These are phyloP conservation scores for Candida methanosorbosa DNA, from an alignment of 805 yeast genomes.

Conservation along the genomic window DNA sequence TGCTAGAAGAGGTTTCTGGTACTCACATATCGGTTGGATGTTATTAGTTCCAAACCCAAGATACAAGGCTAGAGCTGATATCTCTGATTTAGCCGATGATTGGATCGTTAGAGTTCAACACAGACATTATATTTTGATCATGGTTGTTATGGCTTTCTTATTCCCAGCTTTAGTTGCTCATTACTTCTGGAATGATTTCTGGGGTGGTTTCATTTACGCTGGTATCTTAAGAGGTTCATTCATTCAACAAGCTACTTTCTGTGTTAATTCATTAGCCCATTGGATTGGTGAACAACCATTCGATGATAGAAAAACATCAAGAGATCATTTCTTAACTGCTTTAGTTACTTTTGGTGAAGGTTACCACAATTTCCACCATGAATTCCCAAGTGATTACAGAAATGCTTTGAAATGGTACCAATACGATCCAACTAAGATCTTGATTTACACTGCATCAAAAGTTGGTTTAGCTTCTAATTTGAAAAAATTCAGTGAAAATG, in stretches of 20 bases:
- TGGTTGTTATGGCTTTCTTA: conserved; percentile 52
- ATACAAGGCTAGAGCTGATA: conserved; percentile 74
- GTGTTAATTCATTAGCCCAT: conserved; percentile 81
- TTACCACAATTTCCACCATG: conserved; percentile 86
- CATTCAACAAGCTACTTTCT: conserved; percentile 81
- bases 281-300: conserved; percentile 84
- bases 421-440: conserved; percentile 72
- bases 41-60: conserved; percentile 71
- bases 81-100: conserved; percentile 68
- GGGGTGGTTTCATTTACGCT: conserved; percentile 71
- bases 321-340: conserved; percentile 76
- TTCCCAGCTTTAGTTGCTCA: conserved; percentile 56
- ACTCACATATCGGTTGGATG: conserved; percentile 85
- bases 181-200: conserved; percentile 46
- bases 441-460: conserved; percentile 51
- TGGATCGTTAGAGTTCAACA: conserved; percentile 78
- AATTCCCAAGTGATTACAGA: conserved; percentile 84
- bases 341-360: conserved; percentile 85
- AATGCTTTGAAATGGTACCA: conserved; percentile 84
- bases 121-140: conserved; percentile 59
- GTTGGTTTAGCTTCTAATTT: conserved; percentile 66
- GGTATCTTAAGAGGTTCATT: conserved; percentile 62
- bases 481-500: conserved; percentile 70
- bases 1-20: conserved; percentile 80
- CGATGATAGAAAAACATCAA: conserved; percentile 80